phyloP scores from a whole-genome alignment of 768 basidiomycete genomes.

The Crepidotus variabilis region DNA sequence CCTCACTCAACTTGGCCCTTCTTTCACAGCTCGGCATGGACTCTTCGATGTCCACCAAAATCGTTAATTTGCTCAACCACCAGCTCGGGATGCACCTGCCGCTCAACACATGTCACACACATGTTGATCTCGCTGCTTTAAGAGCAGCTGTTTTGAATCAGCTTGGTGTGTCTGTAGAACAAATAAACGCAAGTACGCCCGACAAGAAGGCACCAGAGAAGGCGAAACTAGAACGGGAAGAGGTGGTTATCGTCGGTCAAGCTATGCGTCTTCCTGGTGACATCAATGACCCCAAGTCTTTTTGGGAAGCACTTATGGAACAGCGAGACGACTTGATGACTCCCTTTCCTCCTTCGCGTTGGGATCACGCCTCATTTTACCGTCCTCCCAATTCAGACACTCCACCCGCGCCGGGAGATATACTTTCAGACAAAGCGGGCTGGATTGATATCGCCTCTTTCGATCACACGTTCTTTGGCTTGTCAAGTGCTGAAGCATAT shows the following conservation, averaged over 20 bases:
- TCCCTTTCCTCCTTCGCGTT: slow-evolving; percentile 26
- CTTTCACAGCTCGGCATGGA: slow-evolving; percentile 29
- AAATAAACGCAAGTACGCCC: slow-evolving; percentile 8
- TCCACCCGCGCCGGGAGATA: slow-evolving; percentile 24
- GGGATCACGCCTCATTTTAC: slow-evolving; percentile 34
- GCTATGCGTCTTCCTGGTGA: slow-evolving; percentile 31
- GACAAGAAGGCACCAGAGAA: slow-evolving; percentile 4
- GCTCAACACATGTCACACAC: slow-evolving; percentile 30
- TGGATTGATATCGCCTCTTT: slow-evolving; percentile 27
- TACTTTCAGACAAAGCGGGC: slow-evolving; percentile 27
- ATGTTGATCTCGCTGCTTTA: slow-evolving; percentile 26
- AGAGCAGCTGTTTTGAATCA: slow-evolving; percentile 19
- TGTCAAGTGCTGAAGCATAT: slow-evolving; percentile 31
- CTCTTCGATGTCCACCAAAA: slow-evolving; percentile 27
- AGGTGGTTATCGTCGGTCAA: slow-evolving; percentile 35
- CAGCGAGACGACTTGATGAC: slow-evolving; percentile 27
- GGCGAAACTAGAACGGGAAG: slow-evolving; percentile 15
- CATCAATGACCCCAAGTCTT: slow-evolving; percentile 21
- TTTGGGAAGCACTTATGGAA: slow-evolving; percentile 31
- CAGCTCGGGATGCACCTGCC: slow-evolving; percentile 22
- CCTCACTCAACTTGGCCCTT: slow-evolving; percentile 1
- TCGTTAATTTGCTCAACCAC: slow-evolving; percentile 26
- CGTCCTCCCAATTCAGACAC: slow-evolving; percentile 20
- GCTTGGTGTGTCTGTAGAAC: slow-evolving; percentile 17
- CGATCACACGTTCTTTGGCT: slow-evolving; percentile 32